These are phyloP conservation scores for Lachancea lanzarotensis DNA, from an alignment of 805 yeast genomes.

Conservation along the genomic window DNA sequence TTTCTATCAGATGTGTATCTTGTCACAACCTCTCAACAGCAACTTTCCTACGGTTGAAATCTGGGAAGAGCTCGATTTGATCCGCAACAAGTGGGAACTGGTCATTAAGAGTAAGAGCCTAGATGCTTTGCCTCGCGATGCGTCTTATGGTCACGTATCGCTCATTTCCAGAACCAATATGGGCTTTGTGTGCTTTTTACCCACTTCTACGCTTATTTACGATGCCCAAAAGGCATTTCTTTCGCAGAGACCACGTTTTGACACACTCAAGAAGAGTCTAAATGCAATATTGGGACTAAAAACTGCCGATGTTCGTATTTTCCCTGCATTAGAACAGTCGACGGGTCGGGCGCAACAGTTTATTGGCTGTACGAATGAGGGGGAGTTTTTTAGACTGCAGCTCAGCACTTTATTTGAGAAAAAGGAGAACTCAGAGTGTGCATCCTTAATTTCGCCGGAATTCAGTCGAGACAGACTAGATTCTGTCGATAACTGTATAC, in stretches of 20 bases:
- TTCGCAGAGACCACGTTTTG: background rate
- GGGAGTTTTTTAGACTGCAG: background rate
- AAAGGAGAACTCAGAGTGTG: background rate
- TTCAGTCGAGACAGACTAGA: background rate
- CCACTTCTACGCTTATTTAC: constrained; percentile 4
- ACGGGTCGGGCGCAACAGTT: background rate
- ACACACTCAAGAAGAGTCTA: background rate
- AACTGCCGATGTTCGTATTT: background rate
- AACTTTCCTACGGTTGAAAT: background rate
- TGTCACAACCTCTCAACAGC: background rate
- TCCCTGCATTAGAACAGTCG: background rate
- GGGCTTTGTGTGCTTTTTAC: constrained; percentile 19
- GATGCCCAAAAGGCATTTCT: background rate
- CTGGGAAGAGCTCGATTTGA: constrained; percentile 5
- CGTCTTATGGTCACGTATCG: background rate
- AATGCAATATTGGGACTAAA: background rate
- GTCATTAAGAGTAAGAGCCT: background rate
- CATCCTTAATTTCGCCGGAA: background rate
- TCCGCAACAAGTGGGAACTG: constrained; percentile 5
- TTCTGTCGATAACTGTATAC: background rate
- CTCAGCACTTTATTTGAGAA: background rate
- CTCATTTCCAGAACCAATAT: constrained; percentile 16
- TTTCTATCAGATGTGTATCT: background rate
- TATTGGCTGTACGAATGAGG: constrained; percentile 5
- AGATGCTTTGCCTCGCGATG: background rate